Conservation (phyloP, 495 filamentous ascomycete genomes). For the Xylaria telfairii region DNA sequence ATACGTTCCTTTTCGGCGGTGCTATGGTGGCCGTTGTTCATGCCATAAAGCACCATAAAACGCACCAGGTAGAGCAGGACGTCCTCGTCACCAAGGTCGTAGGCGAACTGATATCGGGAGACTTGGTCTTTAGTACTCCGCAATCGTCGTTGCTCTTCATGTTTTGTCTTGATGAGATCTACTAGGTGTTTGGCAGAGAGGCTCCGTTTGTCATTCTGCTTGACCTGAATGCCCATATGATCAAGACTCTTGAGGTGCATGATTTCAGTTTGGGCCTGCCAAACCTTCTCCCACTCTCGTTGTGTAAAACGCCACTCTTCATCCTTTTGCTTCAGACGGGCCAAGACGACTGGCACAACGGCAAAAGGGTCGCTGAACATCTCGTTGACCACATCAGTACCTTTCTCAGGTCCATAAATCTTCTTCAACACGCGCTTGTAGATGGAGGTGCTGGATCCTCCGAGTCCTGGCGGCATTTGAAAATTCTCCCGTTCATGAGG, state of each 20-base stretch:
- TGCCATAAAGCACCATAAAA: constrained; percentile 77
- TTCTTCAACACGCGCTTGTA: constrained; percentile 98
- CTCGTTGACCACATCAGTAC: constrained; percentile 78
- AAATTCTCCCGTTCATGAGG: constrained; percentile 73
- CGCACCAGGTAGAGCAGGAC: constrained; percentile 83
- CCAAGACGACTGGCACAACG: constrained; percentile 85
- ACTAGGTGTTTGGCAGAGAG: constrained; percentile 86
- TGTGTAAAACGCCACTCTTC: constrained; percentile 96
- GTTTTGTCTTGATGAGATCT: constrained; percentile 82
- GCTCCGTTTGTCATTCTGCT: constrained; percentile 83
- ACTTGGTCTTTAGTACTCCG: constrained; percentile 64
- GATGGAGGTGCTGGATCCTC: constrained; percentile 92
- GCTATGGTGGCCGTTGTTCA: constrained; percentile 69
- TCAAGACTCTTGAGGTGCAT: constrained; percentile 96
- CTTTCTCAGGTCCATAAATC: constrained; percentile 88
- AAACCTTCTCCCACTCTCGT: constrained; percentile 99
- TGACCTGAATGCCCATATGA: constrained; percentile 88
- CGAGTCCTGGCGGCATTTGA: constrained; percentile 79
- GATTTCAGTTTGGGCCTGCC: constrained; percentile 89
- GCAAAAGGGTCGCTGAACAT: constrained; percentile 81
- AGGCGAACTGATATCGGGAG: constrained; percentile 74
- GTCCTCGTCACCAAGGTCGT: constrained; percentile 73
- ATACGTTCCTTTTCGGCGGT: constrained; percentile 76
- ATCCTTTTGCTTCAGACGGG: constrained; percentile 87
- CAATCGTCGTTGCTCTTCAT: constrained; percentile 79